Conservation (phyloP, 805 yeast genomes). For the Candida caryicola region DNA sequence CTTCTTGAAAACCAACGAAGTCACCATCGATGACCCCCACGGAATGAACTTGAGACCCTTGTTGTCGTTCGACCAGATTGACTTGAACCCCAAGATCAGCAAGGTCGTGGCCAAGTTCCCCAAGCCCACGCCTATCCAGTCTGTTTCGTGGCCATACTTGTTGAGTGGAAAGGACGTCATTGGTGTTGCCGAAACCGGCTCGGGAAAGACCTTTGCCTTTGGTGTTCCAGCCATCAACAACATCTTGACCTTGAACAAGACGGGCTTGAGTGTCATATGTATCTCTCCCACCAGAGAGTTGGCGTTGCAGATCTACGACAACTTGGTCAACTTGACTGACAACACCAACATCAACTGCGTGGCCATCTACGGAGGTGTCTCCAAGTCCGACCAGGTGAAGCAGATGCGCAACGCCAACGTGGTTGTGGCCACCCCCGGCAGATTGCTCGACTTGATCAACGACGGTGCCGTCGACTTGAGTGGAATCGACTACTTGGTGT, state of each 20-base stretch:
- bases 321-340: slow-evolving; percentile 63
- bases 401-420: slow-evolving; percentile 66
- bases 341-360: slow-evolving; percentile 65
- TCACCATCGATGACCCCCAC: slow-evolving; percentile 71
- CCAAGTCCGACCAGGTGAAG: slow-evolving; percentile 85
- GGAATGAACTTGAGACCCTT: slow-evolving; percentile 59
- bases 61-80: slow-evolving; percentile 61
- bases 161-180: slow-evolving; percentile 78
- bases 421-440: slow-evolving; percentile 98
- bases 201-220: slow-evolving; percentile 96
- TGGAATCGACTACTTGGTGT: slow-evolving; percentile 70
- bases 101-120: slow-evolving; percentile 68
- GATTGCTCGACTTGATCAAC: slow-evolving; percentile 83
- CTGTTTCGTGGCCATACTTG: slow-evolving; percentile 91
- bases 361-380: slow-evolving; percentile 96
- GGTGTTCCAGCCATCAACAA: slow-evolving; percentile 94
- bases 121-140: slow-evolving; percentile 93
- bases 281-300: slow-evolving; percentile 97
- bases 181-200: slow-evolving; percentile 98
- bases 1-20: slow-evolving; percentile 70
- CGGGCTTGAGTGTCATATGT: slow-evolving; percentile 70
- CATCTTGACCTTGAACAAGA: slow-evolving; percentile 45
- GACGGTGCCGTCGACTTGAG: slow-evolving; percentile 79
- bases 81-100: slow-evolving; percentile 52
- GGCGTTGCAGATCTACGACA: slow-evolving; percentile 90